Percentiles rank a stretch among this genome's conserved stretches.
These are phyloP conservation scores for Xylaria sp. DNA, from an alignment of 2,329 filamentous ascomycete species.

Conservation along the genomic window DNA sequence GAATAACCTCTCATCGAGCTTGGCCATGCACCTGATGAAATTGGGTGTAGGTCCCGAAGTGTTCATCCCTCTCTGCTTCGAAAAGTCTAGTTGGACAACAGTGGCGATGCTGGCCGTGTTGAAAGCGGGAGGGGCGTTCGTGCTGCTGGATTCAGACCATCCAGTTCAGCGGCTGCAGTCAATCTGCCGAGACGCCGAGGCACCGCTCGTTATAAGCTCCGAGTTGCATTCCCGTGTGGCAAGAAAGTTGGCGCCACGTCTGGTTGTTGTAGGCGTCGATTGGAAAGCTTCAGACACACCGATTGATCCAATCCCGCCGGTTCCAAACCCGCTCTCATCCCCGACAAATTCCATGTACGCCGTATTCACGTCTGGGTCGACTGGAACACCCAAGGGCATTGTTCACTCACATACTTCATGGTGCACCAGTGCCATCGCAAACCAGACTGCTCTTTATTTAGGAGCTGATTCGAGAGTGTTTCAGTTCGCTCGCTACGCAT, in stretches of 20 bases:
- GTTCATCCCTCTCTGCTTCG: conserved; percentile 35
- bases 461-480: conserved; percentile 33
- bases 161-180: conserved; percentile 25
- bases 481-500: conserved; percentile 39
- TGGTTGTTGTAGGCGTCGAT: conserved; percentile 7
- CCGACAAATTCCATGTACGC: conserved; percentile 53
- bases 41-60: conserved; percentile 28
- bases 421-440: conserved; percentile 59
- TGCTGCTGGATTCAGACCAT: conserved; percentile 41
- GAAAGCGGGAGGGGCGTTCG: conserved; percentile 46
- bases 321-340: neutral
- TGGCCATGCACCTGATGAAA: conserved; percentile 21
- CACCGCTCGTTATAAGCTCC: conserved; percentile 29
- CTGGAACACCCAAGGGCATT: conserved; percentile 67
- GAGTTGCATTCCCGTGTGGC: neutral
- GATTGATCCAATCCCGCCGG: neutral
- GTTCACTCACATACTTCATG: conserved; percentile 58
- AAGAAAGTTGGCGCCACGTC: neutral
- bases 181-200: conserved; percentile 23
- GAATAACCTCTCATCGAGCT: conserved; percentile 37
- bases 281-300: conserved; percentile 9
- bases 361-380: conserved; percentile 68
- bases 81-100: conserved; percentile 33
- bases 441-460: conserved; percentile 61
- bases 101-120: conserved; percentile 43